A percentile compares a stretch with the other conserved stretches of the same genome.
phyloP scores from a whole-genome alignment of 371 early-diverging fungal species.

The Mortierella sp. region DNA sequence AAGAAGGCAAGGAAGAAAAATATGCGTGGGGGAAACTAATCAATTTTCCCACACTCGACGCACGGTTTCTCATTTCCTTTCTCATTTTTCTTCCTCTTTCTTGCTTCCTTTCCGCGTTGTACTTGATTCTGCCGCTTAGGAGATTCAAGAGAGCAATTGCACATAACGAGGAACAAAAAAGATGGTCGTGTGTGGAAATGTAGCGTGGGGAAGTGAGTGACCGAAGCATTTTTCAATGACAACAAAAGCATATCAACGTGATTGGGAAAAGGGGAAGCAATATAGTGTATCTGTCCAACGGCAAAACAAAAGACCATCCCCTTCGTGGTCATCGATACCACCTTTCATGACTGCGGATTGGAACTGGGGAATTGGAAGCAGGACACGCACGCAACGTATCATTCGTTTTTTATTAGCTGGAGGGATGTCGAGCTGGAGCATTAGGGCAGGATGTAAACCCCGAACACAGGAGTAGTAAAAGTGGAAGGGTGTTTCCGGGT shows the following conservation, averaged over 20 bases:
- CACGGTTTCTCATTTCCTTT: slow-evolving; percentile 1
- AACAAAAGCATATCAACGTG: not conserved
- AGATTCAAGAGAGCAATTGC: not conserved
- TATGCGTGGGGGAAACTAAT: slow-evolving; percentile 3
- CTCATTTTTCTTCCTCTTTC: not conserved
- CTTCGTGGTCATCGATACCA: not conserved
- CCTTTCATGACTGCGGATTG: not conserved
- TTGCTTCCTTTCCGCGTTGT: not conserved
- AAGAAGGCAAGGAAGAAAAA: not conserved
- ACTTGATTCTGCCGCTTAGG: not conserved
- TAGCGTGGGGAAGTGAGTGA: slow-evolving; percentile 10
- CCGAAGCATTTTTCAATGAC: not conserved
- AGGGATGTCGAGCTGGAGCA: not conserved
- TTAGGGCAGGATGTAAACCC: not conserved
- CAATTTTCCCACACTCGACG: slow-evolving; percentile 13
- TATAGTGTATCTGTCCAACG: not conserved
- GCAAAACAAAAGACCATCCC: not conserved
- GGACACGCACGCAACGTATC: not conserved
- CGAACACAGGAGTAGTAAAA: not conserved
- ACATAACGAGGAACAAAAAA: not conserved
- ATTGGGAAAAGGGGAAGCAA: not conserved
- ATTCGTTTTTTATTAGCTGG: not conserved
- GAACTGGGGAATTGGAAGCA: not conserved
- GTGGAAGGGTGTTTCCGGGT: slow-evolving; percentile 16
- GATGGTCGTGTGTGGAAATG: not conserved